These are phyloP conservation scores for Leishmania guyanensis DNA, from an alignment of 208 protist genomes.

Conservation along the genomic window DNA sequence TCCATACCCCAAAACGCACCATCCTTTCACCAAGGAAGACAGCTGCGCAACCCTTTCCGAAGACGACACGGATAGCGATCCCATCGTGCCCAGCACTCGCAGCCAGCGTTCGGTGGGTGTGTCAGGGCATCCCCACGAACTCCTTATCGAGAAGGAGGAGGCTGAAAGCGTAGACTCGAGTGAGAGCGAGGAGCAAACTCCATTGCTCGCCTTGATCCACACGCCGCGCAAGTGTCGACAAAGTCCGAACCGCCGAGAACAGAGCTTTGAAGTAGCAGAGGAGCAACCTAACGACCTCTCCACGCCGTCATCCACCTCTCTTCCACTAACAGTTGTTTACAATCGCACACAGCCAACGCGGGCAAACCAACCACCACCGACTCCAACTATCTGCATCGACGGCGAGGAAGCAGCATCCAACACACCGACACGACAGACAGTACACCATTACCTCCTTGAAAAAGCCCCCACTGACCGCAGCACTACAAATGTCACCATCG, in stretches of 20 bases:
- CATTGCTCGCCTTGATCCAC: neutral
- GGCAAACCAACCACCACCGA: neutral
- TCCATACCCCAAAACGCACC: neutral
- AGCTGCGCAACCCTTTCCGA: neutral
- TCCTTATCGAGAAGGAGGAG: neutral
- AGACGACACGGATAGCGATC: neutral
- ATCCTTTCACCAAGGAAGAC: constrained; percentile 12
- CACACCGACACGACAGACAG: neutral
- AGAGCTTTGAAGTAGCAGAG: constrained; percentile 5
- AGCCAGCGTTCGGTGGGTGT: neutral
- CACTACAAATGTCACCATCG: neutral
- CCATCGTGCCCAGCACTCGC: neutral
- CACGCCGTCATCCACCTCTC: neutral
- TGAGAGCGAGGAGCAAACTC: neutral
- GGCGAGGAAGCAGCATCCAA: constrained; percentile 3
- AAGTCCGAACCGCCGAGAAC: neutral
- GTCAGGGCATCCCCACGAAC: neutral
- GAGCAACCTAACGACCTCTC: neutral
- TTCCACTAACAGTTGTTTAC: neutral
- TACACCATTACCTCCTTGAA: neutral
- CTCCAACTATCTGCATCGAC: neutral
- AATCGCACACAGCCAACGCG: constrained; percentile 4
- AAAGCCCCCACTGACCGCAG: neutral
- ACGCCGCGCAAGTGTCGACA: neutral
- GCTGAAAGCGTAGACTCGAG: neutral